These are phyloP conservation scores for Pistacia integerrima DNA, from an alignment of 345 rosid genomes.

Conservation along the genomic window DNA sequence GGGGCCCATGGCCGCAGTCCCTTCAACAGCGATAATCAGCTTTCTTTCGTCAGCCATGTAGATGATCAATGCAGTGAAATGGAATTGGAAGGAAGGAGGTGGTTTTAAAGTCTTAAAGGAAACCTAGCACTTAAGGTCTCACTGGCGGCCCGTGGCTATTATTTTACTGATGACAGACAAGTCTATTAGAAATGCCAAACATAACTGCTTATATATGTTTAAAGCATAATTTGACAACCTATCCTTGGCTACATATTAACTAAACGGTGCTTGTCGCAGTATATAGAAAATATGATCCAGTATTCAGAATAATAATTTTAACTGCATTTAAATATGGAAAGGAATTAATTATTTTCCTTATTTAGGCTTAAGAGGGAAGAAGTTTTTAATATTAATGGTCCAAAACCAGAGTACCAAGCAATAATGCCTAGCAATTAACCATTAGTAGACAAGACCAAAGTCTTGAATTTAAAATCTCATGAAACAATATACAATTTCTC, in stretches of 20 bases:
- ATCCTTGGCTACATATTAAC: neutral
- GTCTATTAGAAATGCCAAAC: neutral
- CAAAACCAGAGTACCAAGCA: neutral
- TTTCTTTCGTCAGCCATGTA: slow-evolving; percentile 60
- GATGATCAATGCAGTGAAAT: neutral
- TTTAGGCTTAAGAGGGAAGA: neutral
- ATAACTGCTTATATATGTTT: neutral
- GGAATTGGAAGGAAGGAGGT: neutral
- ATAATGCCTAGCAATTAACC: neutral
- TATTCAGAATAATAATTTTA: neutral
- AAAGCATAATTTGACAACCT: neutral
- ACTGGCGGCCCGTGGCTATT: neutral
- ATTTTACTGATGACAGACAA: neutral
- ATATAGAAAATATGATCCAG: neutral
- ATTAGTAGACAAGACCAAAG: neutral
- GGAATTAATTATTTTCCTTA: neutral
- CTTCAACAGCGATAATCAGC: slow-evolving; percentile 84
- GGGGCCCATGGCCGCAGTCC: slow-evolving; percentile 87
- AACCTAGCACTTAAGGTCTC: neutral
- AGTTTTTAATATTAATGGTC: neutral
- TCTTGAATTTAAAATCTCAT: neutral
- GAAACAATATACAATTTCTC: neutral
- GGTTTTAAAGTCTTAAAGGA: neutral
- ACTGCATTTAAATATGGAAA: neutral
- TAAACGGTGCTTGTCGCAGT: neutral